These are phyloP conservation scores for Paecilomyces niveus DNA, from an alignment of 2,329 filamentous ascomycete genomes.

Conservation along the genomic window DNA sequence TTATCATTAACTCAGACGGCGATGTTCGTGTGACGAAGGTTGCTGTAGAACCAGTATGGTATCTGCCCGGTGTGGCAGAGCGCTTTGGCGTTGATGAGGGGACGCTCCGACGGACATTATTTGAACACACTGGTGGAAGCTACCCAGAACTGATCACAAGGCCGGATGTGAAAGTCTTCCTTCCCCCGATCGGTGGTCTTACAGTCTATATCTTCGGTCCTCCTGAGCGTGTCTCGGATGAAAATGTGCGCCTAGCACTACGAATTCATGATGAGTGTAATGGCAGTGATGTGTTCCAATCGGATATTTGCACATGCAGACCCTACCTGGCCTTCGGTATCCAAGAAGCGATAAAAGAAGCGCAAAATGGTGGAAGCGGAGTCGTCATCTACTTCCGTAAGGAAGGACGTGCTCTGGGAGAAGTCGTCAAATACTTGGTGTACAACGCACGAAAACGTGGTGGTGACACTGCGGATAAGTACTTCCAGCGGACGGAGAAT, in stretches of 20 bases:
- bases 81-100: conserved; percentile 90
- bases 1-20: conserved; percentile 76
- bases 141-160: conserved; percentile 96
- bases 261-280: conserved; percentile 89
- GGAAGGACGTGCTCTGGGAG: conserved; percentile 86
- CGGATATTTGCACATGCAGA: conserved; percentile 88
- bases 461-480: conserved; percentile 42
- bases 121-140: conserved; percentile 91
- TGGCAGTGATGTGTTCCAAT: conserved; percentile 94
- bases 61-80: conserved; percentile 79
- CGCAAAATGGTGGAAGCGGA: conserved; percentile 85
- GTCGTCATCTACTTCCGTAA: conserved; percentile 99
- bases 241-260: conserved; percentile 70
- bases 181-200: conserved; percentile 89
- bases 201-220: conserved; percentile 98
- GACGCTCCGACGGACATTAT: conserved; percentile 74
- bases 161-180: conserved; percentile 87
- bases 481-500: conserved; percentile 96
- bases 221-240: conserved; percentile 86
- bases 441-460: conserved; percentile 44
- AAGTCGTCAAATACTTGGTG: conserved; percentile 85
- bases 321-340: conserved; percentile 97
- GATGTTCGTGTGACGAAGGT: conserved; percentile 94
- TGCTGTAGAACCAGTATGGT: conserved; percentile 91
- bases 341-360: conserved; percentile 94